phyloP scores from a whole-genome alignment of 78 protist genomes.

The Dictyostelium brefeldianum region DNA sequence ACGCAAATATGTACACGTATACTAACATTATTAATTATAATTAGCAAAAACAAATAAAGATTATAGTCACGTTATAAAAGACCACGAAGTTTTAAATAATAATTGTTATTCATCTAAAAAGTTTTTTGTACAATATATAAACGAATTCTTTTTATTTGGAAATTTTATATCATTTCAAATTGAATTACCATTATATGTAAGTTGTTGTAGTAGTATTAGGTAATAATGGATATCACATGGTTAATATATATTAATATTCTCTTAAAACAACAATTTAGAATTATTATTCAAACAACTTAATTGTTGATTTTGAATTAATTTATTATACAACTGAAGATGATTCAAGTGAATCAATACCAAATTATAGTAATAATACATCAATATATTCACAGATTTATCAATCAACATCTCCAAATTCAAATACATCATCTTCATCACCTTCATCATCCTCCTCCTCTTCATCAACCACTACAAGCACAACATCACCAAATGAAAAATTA shows the following conservation, averaged over 20 bases:
- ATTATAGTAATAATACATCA: neutral
- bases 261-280: neutral
- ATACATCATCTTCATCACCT: neutral
- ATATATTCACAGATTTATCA: neutral
- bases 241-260: neutral
- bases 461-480: neutral
- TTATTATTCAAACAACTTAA: constrained; percentile 13
- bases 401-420: neutral
- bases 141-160: constrained; percentile 37
- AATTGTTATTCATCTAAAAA: constrained; percentile 51
- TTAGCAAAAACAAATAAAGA: constrained; percentile 18
- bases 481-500: constrained; percentile 33
- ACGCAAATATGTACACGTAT: too few species aligned
- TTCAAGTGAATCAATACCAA: constrained; percentile 17
- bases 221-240: neutral
- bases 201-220: too few species aligned
- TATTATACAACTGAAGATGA: constrained; percentile 63
- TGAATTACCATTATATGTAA: constrained; percentile 49
- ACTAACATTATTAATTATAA: neutral
- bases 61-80: constrained; percentile 40
- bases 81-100: constrained; percentile 12
- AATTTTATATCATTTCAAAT: constrained; percentile 40
- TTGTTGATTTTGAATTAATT: constrained; percentile 54
- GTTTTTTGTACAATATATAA: constrained; percentile 55
- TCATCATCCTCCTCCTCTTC: neutral